Base-by-base conservation (phyloP, 306 rosid genomes). In the Quercus variabilis region DNA sequence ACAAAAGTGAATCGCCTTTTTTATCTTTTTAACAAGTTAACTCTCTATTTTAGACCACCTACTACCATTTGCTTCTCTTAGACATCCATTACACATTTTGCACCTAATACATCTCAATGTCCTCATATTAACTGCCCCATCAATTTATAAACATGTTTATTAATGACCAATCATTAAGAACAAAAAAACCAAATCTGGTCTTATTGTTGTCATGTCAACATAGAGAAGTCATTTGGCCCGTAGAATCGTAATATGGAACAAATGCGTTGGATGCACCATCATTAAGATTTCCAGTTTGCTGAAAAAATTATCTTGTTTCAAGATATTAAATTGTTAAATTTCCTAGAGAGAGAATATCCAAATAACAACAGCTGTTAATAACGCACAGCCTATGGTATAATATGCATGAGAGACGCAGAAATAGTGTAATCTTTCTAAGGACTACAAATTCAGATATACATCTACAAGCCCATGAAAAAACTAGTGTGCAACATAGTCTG, bases 401-500 rank as follows among this genome's bases (percentile, higher is more conserved):
- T 77, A 67, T 63, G 74, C 41, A 77, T 15, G 23, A 74, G 79
- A 77, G 76, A 74, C 35, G 69, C 67, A 64, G 65, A 74, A 56
- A 74, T 69, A 26, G 49, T 65, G 21, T 31, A 31, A 15, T 33
- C 19, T 64, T 19, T 69, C 55, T 12, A 35, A 73, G 74, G 20
- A 67, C 31, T 71, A 65, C 41, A 69, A 21, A 35, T n/a, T 72
- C 41, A 69, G 17, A 56, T 71, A 31, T 10, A 41, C 49, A 43
- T 70, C 56, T 19, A 77, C 51, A 79, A 63, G 63, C 69, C 75
- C 49, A 26, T 15, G 74, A 41, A 77, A 79, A 65, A 31, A 35
- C 26, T 20, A 71, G n/a, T n/a, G 7, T 69, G 54, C 55, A 73
- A 74, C 58, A 71, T 74, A 80, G 76, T 57, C 25, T 81, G 84